phyloP scores from a whole-genome alignment of 352 stramenopile genomes.

The Globisporangium nodosum region DNA sequence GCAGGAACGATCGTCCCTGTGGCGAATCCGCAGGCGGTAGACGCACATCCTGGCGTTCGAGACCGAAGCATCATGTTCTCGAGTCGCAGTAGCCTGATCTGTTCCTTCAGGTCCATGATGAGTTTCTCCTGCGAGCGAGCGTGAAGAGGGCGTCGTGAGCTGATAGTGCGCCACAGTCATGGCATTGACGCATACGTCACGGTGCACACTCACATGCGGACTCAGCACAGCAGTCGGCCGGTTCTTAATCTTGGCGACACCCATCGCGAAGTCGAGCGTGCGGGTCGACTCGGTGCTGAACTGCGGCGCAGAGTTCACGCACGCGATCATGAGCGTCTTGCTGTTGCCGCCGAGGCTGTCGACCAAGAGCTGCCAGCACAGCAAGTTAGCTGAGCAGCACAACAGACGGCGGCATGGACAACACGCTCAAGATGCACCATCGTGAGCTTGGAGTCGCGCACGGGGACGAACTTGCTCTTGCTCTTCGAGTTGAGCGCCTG shows the following conservation, averaged over 20 bases:
- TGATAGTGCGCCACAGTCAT: background rate
- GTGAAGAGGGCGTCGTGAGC: background rate
- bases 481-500: slow-evolving; percentile 52
- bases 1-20: too few species aligned
- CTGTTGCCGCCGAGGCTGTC: slow-evolving; percentile 69
- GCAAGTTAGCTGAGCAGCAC: background rate
- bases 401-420: background rate
- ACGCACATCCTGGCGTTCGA: slow-evolving; percentile 54
- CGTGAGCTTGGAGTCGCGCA: slow-evolving; percentile 68
- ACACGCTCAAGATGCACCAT: slow-evolving; percentile 25
- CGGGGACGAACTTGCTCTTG: slow-evolving; percentile 59
- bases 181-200: background rate
- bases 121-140: slow-evolving; percentile 44
- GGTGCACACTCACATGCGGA: slow-evolving; percentile 31
- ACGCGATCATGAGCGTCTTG: slow-evolving; percentile 80
- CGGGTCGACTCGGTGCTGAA: slow-evolving; percentile 58
- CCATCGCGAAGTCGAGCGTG: slow-evolving; percentile 77
- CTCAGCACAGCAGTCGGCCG: slow-evolving; percentile 54
- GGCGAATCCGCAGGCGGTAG: background rate
- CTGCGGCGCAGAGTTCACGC: slow-evolving; percentile 47
- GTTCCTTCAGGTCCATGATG: slow-evolving; percentile 56
- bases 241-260: slow-evolving; percentile 78
- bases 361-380: slow-evolving; percentile 34
- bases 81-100: slow-evolving; percentile 59
- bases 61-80: slow-evolving; percentile 72